Evolutionary conservation across 2,329 filamentous ascomycete species (phyloP).

Genomic region (Colletotrichum lindemuthianum): DNA sequence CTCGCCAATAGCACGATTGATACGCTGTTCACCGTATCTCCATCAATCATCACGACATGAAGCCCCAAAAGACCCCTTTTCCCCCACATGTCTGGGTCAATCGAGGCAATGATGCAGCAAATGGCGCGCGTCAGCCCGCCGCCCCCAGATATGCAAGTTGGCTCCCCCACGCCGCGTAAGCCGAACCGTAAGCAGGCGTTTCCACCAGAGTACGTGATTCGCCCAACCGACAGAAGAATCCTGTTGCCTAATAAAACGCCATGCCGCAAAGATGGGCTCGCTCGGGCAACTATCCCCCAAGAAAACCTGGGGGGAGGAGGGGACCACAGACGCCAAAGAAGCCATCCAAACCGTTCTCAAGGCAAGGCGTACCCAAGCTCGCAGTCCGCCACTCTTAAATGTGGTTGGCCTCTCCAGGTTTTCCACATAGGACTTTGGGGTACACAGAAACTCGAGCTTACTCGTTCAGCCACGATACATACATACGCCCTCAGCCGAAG

Average conservation of each 20-base stretch:
- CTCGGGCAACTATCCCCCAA: not conserved
- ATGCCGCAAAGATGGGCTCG: not conserved
- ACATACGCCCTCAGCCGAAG: too few relatives aligned
- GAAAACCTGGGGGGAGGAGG: not conserved
- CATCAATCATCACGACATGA: too few relatives aligned
- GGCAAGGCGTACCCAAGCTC: not conserved
- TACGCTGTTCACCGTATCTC: too few relatives aligned
- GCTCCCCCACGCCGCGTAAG: constrained; percentile 31
- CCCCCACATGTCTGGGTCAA: too few relatives aligned
- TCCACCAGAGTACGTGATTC: constrained; percentile 3
- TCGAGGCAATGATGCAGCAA: too few relatives aligned
- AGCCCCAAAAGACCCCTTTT: not conserved
- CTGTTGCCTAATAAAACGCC: constrained; percentile 26
- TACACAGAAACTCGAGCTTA: too few relatives aligned
- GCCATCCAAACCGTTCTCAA: not conserved
- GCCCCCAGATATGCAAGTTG: constrained; percentile 8
- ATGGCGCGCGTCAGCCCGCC: constrained; percentile 2
- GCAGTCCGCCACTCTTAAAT: constrained; percentile 4
- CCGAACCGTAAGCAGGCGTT: constrained; percentile 26
- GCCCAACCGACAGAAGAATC: constrained; percentile 5
- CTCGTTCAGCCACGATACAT: too few relatives aligned
- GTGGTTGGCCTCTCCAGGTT: constrained; percentile 1
- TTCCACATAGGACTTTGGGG: too few relatives aligned
- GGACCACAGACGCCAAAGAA: not conserved
- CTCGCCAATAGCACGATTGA: too few relatives aligned